Base-by-base conservation (phyloP, 2,329 filamentous ascomycete species). In the Neurospora sp. region DNA sequence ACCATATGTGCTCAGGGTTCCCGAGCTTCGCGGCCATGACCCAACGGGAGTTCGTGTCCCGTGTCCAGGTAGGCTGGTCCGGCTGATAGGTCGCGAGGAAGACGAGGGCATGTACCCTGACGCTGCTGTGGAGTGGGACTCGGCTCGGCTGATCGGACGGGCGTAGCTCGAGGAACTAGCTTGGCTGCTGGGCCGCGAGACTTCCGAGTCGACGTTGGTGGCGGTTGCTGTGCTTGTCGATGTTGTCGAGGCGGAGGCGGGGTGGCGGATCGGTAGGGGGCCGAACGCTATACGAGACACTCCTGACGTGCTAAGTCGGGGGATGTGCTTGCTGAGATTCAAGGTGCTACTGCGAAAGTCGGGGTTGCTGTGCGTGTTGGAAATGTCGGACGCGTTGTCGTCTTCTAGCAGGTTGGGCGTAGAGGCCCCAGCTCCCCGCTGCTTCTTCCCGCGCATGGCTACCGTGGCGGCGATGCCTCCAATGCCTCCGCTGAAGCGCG, bases 151-250 rank as follows among this genome's bases (percentile, higher is more conserved):
- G 3, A 81, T 78, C 0, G 87, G 86, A 62, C 86, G 82, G 62
- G 84, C 84, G 70, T 84, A 85, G 67, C 84, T 85, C 68, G 86
- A 84, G 70, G 84, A 80, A 77, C 90, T 91, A 75, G 90, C 88
- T 73, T 91, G 89, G 76, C 91, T 94, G 81, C 88, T 91, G 17
- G 92, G 91, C 40, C 92, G 89, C 74, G 88, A 90, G 73, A 85
- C 81, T 23, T 82, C 80, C 17, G 79, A 75, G 42, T 79, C 78
- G 77, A 80, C 76, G 67, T 67, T 62, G 1, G 52, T 62, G 15
- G 52, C 52, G 52, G 52, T 62, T 10, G 52, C 52, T 33, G 23
- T 62, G 28, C 52, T 62, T 66, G 46, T 52, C 9, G 67, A 46
- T 39, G 43, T 33, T 58, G 67, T 42, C 28, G 68, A 66, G 43